Evolutionary conservation across 306 rosid genomes (phyloP).

Genomic region (Canavalia gladiata): DNA sequence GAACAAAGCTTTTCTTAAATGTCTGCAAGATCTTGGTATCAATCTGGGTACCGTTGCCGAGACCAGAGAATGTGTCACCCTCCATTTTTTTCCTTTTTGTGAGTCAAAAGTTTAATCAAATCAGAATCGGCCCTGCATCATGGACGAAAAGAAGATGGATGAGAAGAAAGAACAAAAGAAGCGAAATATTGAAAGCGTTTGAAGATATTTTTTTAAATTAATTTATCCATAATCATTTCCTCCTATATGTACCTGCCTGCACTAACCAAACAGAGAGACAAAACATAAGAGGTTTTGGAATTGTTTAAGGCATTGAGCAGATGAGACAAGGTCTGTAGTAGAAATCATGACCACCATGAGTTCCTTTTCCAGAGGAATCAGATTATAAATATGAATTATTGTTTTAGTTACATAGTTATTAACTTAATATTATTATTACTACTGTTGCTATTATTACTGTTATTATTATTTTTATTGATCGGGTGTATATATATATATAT

Average conservation of each 20-base stretch:
- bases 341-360: conserved; percentile 81
- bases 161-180: conserved; percentile 47
- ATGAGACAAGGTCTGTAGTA: conserved; percentile 80
- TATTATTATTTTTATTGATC: conserved; percentile 25
- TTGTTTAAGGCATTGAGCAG: conserved; percentile 64
- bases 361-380: conserved; percentile 64
- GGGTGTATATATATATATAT: no score
- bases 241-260: conserved; percentile 65
- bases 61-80: conserved; percentile 83
- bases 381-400: conserved; percentile 48
- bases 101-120: conserved; percentile 50
- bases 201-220: conserved; percentile 8
- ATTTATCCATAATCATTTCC: conserved; percentile 64
- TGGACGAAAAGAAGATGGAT: conserved; percentile 38
- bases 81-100: conserved; percentile 64
- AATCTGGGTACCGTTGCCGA: conserved; percentile 70
- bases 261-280: conserved; percentile 66
- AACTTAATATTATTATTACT: conserved; percentile 3
- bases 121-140: conserved; percentile 69
- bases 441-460: conserved; percentile 3
- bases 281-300: conserved; percentile 68
- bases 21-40: conserved; percentile 80
- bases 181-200: conserved; percentile 32
- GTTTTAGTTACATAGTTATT: conserved; percentile 18
- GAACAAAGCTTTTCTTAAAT: conserved; percentile 84